These are phyloP conservation scores for Pseudonitzschia multistriata DNA, from an alignment of 108 stramenopile genomes.

Conservation along the genomic window DNA sequence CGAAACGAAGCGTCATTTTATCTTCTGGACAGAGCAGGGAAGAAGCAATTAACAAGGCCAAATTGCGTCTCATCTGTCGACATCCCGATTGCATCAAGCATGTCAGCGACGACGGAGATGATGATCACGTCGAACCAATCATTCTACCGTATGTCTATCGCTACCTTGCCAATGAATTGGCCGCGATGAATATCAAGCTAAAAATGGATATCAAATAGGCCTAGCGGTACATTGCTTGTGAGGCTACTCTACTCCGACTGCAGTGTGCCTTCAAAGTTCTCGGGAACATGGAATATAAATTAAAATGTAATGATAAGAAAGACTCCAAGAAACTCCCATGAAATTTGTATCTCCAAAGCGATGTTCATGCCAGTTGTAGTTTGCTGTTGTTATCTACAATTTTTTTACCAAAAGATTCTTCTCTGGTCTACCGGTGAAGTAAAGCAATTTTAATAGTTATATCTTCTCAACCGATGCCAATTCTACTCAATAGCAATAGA, in stretches of 20 bases:
- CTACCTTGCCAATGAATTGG: conserved; percentile 97
- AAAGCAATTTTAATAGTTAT: too few species aligned
- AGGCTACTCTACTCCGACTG: not conserved
- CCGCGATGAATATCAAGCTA: conserved; percentile 97
- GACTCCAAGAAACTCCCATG: too few species aligned
- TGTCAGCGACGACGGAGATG: conserved; percentile 59
- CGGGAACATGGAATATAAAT: not conserved
- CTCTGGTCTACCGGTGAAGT: too few species aligned
- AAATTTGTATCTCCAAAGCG: too few species aligned
- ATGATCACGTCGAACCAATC: conserved; percentile 83
- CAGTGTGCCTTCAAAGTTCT: not conserved
- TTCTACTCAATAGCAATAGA: too few species aligned
- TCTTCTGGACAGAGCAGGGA: conserved; percentile 71
- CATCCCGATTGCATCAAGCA: conserved; percentile 66
- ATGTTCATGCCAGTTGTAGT: too few species aligned
- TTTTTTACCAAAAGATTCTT: too few species aligned
- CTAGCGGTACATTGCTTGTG: not conserved
- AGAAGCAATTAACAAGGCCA: conserved; percentile 68
- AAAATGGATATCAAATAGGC: conserved; percentile 67
- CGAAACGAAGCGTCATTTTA: conserved; percentile 73
- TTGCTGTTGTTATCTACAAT: too few species aligned
- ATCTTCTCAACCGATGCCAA: too few species aligned
- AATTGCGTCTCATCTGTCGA: conserved; percentile 76
- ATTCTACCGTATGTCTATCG: conserved; percentile 97
- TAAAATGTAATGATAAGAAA: conserved; percentile 1